A percentile compares a stretch with the other conserved stretches of the same genome.
Evolutionary conservation across 768 basidiomycete species (phyloP).

Genomic region (Psilocybe tampanensis): DNA sequence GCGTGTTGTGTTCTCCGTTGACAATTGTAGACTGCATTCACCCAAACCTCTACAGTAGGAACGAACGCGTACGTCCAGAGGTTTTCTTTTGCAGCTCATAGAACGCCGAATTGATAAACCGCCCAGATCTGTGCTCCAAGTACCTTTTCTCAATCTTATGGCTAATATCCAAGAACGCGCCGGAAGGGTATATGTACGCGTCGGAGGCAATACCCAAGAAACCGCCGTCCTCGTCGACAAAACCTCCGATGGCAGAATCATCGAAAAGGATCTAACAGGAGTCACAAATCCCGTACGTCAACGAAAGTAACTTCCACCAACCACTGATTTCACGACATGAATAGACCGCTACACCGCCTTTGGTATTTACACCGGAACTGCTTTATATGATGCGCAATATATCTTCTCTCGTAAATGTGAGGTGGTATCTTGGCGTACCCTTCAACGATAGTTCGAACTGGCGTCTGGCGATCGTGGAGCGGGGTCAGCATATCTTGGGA

Average conservation of each 20-base stretch:
- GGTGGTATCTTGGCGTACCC: slow-evolving; percentile 71
- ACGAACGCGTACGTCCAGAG: slow-evolving; percentile 44
- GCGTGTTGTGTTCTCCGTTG: slow-evolving; percentile 25
- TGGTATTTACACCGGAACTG: slow-evolving; percentile 65
- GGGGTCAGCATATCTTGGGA: slow-evolving; percentile 69
- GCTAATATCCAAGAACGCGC: slow-evolving; percentile 67
- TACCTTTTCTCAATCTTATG: slow-evolving; percentile 81
- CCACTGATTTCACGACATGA: background rate
- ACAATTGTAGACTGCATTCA: too few relatives aligned
- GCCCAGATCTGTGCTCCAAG: slow-evolving; percentile 46
- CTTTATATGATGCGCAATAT: slow-evolving; percentile 69
- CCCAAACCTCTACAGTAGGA: too few relatives aligned
- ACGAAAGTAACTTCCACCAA: background rate
- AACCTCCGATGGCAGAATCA: slow-evolving; percentile 47
- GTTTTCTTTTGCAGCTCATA: background rate
- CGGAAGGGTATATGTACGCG: slow-evolving; percentile 63
- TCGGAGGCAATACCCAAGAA: slow-evolving; percentile 86
- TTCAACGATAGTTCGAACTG: slow-evolving; percentile 67
- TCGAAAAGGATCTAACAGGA: slow-evolving; percentile 48
- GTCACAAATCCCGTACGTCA: slow-evolving; percentile 43
- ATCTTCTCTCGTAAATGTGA: slow-evolving; percentile 57
- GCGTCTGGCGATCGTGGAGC: slow-evolving; percentile 57
- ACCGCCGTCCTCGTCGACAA: slow-evolving; percentile 52
- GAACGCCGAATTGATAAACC: slow-evolving; percentile 21
- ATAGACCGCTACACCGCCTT: slow-evolving; percentile 69